Evolutionary conservation across 805 yeast genomes (phyloP).

Genomic region (Millerozyma miso): DNA sequence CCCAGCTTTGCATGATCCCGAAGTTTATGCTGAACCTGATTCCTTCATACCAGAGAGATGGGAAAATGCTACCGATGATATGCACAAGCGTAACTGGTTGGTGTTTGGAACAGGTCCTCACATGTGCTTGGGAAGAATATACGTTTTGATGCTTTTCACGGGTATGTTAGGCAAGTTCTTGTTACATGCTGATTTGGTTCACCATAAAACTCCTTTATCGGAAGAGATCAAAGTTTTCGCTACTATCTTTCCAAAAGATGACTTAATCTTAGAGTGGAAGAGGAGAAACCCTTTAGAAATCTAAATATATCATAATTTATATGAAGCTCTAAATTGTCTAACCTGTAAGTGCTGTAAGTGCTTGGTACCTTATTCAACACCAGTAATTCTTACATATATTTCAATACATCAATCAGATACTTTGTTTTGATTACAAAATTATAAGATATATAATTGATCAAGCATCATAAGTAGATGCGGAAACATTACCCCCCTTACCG

Average conservation of each 20-base stretch:
- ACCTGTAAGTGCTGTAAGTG: too few relatives aligned
- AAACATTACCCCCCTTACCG: conserved; percentile 96
- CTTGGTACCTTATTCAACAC: too few relatives aligned
- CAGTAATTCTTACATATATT: background rate
- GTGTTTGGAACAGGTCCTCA: conserved; percentile 98
- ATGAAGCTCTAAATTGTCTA: background rate
- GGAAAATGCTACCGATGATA: conserved; percentile 75
- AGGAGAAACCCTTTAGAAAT: conserved; percentile 51
- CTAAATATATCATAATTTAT: background rate
- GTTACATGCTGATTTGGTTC: conserved; percentile 74
- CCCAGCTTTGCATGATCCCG: conserved; percentile 96
- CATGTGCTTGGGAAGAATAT: conserved; percentile 90
- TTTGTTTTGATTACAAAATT: background rate
- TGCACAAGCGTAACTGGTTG: conserved; percentile 86
- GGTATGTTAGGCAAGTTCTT: conserved; percentile 90
- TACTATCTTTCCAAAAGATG: conserved; percentile 96
- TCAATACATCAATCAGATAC: background rate
- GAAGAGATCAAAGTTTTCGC: conserved; percentile 96
- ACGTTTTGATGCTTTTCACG: conserved; percentile 86
- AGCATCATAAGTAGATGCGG: conserved; percentile 93
- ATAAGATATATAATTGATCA: conserved; percentile 28
- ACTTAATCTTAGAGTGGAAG: conserved; percentile 73
- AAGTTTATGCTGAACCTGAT: conserved; percentile 92
- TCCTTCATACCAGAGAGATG: conserved; percentile 95
- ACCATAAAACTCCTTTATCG: conserved; percentile 74